These are phyloP conservation scores for Aureobasidium namibiae DNA, from an alignment of 2,329 filamentous ascomycete species.

Conservation along the genomic window DNA sequence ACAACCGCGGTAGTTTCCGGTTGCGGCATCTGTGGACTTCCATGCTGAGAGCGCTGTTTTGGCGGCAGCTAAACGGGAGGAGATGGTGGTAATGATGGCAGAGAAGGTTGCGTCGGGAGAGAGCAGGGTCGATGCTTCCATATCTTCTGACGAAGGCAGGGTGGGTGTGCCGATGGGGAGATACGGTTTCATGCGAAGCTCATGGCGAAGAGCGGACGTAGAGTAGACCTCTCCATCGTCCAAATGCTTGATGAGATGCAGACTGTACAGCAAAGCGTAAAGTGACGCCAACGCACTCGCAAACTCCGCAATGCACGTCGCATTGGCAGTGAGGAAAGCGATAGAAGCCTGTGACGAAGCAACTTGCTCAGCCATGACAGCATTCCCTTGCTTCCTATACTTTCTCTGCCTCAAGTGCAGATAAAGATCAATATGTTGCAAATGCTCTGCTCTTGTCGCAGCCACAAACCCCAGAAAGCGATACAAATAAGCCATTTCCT, in stretches of 20 bases:
- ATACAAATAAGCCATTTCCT: constrained; percentile 85
- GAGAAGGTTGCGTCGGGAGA: not conserved
- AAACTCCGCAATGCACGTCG: not conserved
- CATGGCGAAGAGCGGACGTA: constrained; percentile 61
- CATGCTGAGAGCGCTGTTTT: constrained; percentile 28
- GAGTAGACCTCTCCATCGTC: constrained; percentile 55
- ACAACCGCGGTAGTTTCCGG: constrained; percentile 29
- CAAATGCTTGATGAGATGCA: constrained; percentile 40
- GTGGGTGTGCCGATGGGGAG: constrained; percentile 58
- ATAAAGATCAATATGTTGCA: constrained; percentile 65
- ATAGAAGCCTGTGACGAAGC: constrained; percentile 19
- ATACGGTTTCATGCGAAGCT: constrained; percentile 82
- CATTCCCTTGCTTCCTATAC: constrained; percentile 23
- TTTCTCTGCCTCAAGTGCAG: constrained; percentile 31
- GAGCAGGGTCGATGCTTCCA: constrained; percentile 29
- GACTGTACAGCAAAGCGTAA: constrained; percentile 57
- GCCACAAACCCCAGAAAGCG: constrained; percentile 17
- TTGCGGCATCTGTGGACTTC: constrained; percentile 29
- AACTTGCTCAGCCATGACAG: constrained; percentile 19
- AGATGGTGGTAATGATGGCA: constrained; percentile 17
- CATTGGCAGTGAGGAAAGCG: constrained; percentile 22
- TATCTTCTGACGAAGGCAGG: constrained; percentile 57
- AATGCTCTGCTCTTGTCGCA: constrained; percentile 20
- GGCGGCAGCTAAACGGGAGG: constrained; percentile 25
- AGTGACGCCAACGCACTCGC: constrained; percentile 30